A percentile compares a stretch with the other conserved stretches of the same genome.
These are phyloP conservation scores for Arachis stenosperma DNA, from an alignment of 306 rosid species.

Conservation along the genomic window DNA sequence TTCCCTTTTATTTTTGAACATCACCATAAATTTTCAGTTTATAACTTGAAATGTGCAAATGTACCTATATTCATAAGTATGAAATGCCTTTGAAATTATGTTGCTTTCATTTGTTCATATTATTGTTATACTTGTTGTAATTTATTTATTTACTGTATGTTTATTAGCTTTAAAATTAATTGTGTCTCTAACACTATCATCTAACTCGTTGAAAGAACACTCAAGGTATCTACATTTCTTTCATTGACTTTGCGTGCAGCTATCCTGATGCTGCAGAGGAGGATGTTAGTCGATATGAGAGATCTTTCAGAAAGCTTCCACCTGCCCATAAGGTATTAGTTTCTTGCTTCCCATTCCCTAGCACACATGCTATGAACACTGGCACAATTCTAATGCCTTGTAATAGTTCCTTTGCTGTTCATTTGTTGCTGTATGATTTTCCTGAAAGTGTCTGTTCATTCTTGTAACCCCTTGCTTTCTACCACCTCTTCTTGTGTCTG, in stretches of 20 bases:
- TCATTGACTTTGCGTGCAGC: slow-evolving; percentile 50
- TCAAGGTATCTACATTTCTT: slow-evolving; percentile 1
- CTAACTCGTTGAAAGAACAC: slow-evolving; percentile 20
- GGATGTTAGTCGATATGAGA: slow-evolving; percentile 85
- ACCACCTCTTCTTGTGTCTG: slow-evolving; percentile 38
- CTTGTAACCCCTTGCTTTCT: slow-evolving; percentile 5
- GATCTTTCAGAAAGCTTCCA: slow-evolving; percentile 77
- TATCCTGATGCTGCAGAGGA: slow-evolving; percentile 93
- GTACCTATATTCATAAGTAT: neutral
- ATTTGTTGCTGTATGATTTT: slow-evolving; percentile 20
- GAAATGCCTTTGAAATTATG: neutral
- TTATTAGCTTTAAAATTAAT: neutral
- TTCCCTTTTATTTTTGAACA: neutral
- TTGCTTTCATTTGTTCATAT: too few relatives aligned
- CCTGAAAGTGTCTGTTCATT: slow-evolving; percentile 16
- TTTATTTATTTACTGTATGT: neutral
- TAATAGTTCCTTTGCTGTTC: neutral
- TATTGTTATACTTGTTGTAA: neutral
- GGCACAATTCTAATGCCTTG: neutral
- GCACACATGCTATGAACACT: slow-evolving; percentile 12
- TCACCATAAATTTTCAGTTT: neutral
- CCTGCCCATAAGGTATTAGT: slow-evolving; percentile 79
- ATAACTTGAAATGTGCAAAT: neutral
- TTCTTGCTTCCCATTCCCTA: slow-evolving; percentile 1
- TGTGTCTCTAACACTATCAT: neutral